Base-by-base conservation (phyloP, 2,329 filamentous ascomycete genomes). In the Fusarium denticulatum region DNA sequence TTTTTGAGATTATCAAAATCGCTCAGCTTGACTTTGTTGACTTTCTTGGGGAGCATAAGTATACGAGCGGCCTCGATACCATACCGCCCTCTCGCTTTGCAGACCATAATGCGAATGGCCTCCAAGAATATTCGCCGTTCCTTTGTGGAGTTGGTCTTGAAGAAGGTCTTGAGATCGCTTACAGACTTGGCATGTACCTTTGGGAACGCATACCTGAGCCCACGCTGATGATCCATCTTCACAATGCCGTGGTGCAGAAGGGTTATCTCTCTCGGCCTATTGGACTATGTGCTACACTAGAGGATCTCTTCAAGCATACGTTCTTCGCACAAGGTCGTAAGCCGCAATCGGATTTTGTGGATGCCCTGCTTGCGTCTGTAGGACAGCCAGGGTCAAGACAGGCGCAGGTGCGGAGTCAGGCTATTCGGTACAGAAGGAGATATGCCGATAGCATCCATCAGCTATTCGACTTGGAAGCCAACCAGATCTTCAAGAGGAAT, bases 61-160 rank as follows among this genome's bases (percentile, higher is more conserved):
- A 71, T 39, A 75, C 64, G 28, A 34, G 45, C 7, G 61, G 57
- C 0, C 34, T 69, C 11, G 52, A 39, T 10, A 77, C 57, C 0
- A 83, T 85, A 37, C 80, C 83, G 1, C 80, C 80, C 6, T 86
- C 85, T 6, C 82, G 82, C 1, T 87, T 88, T 69, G 76, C 81
- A 1, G 74, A 77, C 20, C 80, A 79, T 5, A 81, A 84, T 65
- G 11, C 80, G 1, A 86, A 87, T 53, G 85, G 85, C 0, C 77
- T 88, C 2, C 87, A 83, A 82, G 82, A 85, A 24, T 86, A 85
- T 61, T 88, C 84, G 7, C 86, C 86, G 0, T 87, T 83, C 42
- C 79, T 87, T 6, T 87, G 85, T 42, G 86, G 85, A 22, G 81
- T 81, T 16, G 84, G 85, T 0, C 78, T 88, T 12, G 76, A 80